Percentiles rank a stretch among this genome's conserved stretches.
Evolutionary conservation across 139 green algal genomes (phyloP).

Genomic region (Monoraphidium neglectum): DNA sequence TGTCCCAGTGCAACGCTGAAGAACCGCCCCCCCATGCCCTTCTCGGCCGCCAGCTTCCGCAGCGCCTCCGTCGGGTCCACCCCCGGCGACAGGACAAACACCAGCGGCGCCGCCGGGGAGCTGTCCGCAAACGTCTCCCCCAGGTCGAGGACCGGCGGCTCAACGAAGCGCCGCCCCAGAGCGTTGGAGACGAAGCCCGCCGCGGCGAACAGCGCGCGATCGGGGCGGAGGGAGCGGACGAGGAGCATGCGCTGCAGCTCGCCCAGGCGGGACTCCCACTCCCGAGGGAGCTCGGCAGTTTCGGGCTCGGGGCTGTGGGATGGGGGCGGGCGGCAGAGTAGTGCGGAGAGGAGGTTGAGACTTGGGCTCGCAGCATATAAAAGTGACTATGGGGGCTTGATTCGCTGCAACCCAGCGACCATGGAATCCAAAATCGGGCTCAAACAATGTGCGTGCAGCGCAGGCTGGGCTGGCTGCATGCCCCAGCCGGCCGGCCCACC

Average conservation of each 20-base stretch:
- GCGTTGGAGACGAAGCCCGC: slow-evolving; percentile 76
- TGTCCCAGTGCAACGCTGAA: slow-evolving; percentile 81
- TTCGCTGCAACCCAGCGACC: too few species aligned
- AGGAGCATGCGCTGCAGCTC: slow-evolving; percentile 85
- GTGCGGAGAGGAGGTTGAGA: too few species aligned
- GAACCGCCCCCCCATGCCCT: slow-evolving; percentile 60
- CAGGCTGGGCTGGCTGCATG: too few species aligned
- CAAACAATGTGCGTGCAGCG: not conserved
- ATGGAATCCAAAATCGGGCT: slow-evolving; percentile 35
- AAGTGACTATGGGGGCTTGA: too few species aligned
- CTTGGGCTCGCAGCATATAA: too few species aligned
- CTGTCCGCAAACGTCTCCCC: slow-evolving; percentile 46
- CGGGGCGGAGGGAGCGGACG: slow-evolving; percentile 67
- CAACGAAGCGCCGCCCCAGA: slow-evolving; percentile 81
- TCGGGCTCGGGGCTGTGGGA: slow-evolving; percentile 78
- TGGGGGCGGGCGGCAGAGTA: not conserved
- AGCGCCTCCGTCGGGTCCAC: slow-evolving; percentile 83
- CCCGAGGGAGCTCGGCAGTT: slow-evolving; percentile 69
- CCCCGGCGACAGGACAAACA: slow-evolving; percentile 85
- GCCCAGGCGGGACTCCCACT: slow-evolving; percentile 84
- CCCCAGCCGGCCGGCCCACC: too few species aligned
- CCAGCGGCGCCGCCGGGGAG: slow-evolving; percentile 51
- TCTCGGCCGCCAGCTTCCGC: slow-evolving; percentile 73
- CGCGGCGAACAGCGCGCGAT: slow-evolving; percentile 80
- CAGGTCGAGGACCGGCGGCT: slow-evolving; percentile 86